A percentile compares a stretch with the other conserved stretches of the same genome.
Conservation (phyloP, 768 basidiomycete species). For the Russula sp. region DNA sequence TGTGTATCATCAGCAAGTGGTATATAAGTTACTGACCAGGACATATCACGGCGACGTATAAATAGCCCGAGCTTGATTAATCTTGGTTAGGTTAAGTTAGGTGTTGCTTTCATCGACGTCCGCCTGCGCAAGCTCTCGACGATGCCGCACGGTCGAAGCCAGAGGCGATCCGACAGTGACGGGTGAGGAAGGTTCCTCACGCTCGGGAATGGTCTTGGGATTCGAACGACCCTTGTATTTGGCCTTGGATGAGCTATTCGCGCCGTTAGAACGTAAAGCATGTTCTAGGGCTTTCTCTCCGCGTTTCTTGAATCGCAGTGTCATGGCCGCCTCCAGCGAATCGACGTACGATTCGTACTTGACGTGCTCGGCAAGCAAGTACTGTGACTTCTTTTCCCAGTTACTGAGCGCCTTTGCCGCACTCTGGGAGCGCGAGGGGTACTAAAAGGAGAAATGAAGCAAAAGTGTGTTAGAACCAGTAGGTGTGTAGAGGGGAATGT, state of each 20-base stretch:
- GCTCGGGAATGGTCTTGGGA: conserved; percentile 43
- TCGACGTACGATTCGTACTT: conserved; percentile 96
- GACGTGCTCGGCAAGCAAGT: conserved; percentile 84
- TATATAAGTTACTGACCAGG: conserved; percentile 11
- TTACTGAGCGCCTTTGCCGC: conserved; percentile 73
- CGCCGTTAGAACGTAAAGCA: conserved; percentile 35
- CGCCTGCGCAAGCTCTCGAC: conserved; percentile 13
- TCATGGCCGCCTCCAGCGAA: conserved; percentile 77
- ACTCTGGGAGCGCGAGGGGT: conserved; percentile 67
- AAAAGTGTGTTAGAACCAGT: conserved; percentile 4
- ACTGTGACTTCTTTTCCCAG: conserved; percentile 90
- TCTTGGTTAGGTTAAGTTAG: background rate
- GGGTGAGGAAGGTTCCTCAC: conserved; percentile 29
- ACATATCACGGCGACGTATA: background rate
- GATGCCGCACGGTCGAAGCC: background rate
- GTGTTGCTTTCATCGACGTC: conserved; percentile 2
- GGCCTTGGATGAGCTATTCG: conserved; percentile 22
- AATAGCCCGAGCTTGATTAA: background rate
- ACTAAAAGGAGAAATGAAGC: conserved; percentile 40
- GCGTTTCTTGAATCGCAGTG: conserved; percentile 76
- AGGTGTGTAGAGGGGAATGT: background rate
- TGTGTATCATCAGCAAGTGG: conserved; percentile 18
- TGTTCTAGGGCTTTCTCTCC: conserved; percentile 78
- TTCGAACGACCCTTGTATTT: conserved; percentile 36
- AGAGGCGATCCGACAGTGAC: background rate